Evolutionary conservation across 208 protist genomes (phyloP).

Genomic region (Trypanosoma avium): DNA sequence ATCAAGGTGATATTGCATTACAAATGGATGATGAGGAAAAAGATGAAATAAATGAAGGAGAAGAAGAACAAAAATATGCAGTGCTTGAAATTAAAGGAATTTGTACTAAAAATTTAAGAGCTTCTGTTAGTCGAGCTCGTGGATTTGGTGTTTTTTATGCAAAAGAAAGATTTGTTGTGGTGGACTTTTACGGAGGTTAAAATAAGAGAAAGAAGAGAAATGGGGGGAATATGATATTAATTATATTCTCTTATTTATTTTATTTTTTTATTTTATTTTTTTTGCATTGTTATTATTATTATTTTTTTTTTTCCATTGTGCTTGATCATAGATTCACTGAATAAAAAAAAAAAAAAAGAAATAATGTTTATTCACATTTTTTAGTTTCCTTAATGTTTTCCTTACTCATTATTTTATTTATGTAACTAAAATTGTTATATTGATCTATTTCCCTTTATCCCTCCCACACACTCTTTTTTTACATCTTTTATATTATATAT

Average conservation of each 20-base stretch:
- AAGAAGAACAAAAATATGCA: constrained; percentile 10
- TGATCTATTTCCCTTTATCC: neutral
- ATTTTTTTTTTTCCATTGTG: neutral
- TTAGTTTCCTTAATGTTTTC: constrained; percentile 2
- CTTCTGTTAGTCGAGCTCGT: constrained; percentile 54
- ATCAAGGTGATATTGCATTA: constrained; percentile 31
- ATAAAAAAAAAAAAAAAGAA: constrained; percentile 6
- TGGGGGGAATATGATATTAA: neutral
- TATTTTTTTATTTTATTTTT: neutral
- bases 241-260: constrained; percentile 1
- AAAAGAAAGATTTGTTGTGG: constrained; percentile 57
- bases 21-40: constrained; percentile 28
- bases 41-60: constrained; percentile 21
- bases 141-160: constrained; percentile 71
- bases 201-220: neutral
- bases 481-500: neutral
- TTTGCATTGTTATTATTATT: neutral
- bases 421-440: neutral
- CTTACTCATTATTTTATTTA: neutral
- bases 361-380: constrained; percentile 11
- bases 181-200: constrained; percentile 60
- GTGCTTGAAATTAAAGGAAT: constrained; percentile 53
- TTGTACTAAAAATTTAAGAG: constrained; percentile 37
- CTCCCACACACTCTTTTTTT: neutral
- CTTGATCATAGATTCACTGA: neutral